Conservation (phyloP, 768 basidiomycete genomes). For the Gyrodon lividus region DNA sequence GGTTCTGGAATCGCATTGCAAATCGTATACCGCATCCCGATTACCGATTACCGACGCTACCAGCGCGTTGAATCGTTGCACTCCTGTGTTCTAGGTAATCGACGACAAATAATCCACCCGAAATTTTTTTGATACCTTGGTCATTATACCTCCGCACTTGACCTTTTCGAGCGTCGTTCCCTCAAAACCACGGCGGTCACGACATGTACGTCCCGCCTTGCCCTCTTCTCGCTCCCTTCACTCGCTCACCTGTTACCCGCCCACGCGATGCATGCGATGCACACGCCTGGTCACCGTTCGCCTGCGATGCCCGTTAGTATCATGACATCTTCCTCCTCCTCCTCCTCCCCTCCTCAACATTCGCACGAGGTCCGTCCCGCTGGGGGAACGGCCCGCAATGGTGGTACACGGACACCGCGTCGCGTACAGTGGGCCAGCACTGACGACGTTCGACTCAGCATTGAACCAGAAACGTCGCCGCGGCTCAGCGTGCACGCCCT, state of each 20-base stretch:
- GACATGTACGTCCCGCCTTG: constrained; percentile 7
- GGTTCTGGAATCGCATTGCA: neutral
- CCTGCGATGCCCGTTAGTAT: constrained; percentile 9
- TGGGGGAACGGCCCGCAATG: constrained; percentile 14
- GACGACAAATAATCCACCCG: neutral
- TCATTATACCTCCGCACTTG: neutral
- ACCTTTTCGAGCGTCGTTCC: neutral
- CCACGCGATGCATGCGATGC: neutral
- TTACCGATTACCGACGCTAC: neutral
- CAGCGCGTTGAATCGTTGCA: neutral
- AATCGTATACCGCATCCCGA: neutral
- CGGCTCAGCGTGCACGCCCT: constrained; percentile 37
- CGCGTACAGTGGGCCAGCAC: constrained; percentile 52
- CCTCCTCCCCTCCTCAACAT: neutral
- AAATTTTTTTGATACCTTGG: neutral
- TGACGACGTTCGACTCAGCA: constrained; percentile 16
- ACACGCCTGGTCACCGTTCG: constrained; percentile 6
- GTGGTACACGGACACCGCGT: constrained; percentile 45
- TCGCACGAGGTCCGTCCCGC: constrained; percentile 14
- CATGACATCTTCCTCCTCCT: constrained; percentile 17
- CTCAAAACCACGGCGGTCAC: neutral
- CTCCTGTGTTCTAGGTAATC: neutral
- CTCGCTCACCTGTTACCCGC: neutral
- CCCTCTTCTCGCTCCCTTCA: neutral
- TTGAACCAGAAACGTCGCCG: constrained; percentile 2